Base-by-base conservation (phyloP, 441 rosid genomes). In the Eutrema salsugineum region DNA sequence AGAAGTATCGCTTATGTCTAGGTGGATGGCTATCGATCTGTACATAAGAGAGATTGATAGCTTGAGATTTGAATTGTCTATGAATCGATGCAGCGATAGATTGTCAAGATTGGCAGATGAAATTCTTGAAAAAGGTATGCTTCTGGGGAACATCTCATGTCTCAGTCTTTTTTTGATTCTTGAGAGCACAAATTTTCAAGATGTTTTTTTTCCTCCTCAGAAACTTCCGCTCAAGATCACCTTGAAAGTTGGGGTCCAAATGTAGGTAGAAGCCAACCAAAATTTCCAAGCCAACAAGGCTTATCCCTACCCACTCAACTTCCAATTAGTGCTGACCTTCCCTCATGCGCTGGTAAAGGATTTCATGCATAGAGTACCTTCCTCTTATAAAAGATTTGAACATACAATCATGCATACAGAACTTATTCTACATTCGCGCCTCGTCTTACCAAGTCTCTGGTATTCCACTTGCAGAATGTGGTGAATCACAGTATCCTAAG, bases 21-120 rank as follows among this genome's bases (percentile, higher is more conserved):
- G 98, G 83, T 94, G 98, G 98, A 94, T 94, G 98, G 88, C 97
- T 61, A 81, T 91, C 77, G 98, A 94, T 83, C 93, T 94, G 54
- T 91, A 88, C 77, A 82, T 91, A 60, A 81, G 96, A 70, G 98
- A 94, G 84, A 83, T 87, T 80, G 98, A 91, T 78, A 87, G 92
- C 81, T 89, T 94, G 63, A 85, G 93, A 82, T 94, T 94, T 78
- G 97, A 94, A 81, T 82, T 94, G 43, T 91, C 98, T 56, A 90
- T 94, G 96, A 87, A 58, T 56, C 80, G 80, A 47, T 94, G 98
- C 88, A 86, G 86, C 32, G 87, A 89, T 55, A 78, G 66, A 58
- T 69, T 94, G 71, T 85, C 81, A 63, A 86, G 84, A 80, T 71
- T 85, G 79, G 98, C 98, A 40, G 91, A 86, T 63, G 90, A 88